These are phyloP conservation scores for Cicer chorassanicum DNA, from an alignment of 306 rosid species.

Conservation along the genomic window DNA sequence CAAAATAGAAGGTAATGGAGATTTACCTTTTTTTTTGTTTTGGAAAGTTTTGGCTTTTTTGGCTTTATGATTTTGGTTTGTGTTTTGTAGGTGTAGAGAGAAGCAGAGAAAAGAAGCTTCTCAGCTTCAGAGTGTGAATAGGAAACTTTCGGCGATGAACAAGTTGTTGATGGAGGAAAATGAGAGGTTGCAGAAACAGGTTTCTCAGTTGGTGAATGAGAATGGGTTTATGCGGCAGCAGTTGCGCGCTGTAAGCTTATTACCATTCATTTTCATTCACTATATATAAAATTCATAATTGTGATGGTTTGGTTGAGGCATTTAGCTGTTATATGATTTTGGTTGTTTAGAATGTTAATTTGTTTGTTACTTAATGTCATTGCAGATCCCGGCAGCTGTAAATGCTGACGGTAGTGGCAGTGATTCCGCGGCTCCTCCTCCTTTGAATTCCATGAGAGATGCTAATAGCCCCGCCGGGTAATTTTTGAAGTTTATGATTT, in stretches of 20 bases:
- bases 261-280: constrained; percentile 20
- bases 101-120: constrained; percentile 97
- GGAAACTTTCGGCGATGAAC: constrained; percentile 90
- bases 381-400: constrained; percentile 68
- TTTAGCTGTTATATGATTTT: constrained; percentile 1
- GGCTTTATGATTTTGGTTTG: constrained; percentile 21
- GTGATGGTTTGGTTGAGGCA: not conserved
- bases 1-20: constrained; percentile 85
- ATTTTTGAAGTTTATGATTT: constrained; percentile 28
- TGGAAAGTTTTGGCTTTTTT: not conserved
- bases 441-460: constrained; percentile 76
- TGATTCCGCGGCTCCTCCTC: constrained; percentile 81
- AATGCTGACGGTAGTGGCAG: constrained; percentile 76
- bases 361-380: not conserved
- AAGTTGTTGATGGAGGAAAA: constrained; percentile 97
- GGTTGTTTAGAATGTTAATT: constrained; percentile 10
- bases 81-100: constrained; percentile 82
- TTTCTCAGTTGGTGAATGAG: constrained; percentile 89
- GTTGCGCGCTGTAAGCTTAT: constrained; percentile 70
- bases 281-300: not conserved
- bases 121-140: constrained; percentile 87
- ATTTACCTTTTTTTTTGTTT: not conserved
- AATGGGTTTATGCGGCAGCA: constrained; percentile 96
- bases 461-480: constrained; percentile 99
- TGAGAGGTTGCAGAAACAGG: constrained; percentile 97